phyloP scores from a whole-genome alignment of 805 yeast genomes.

The Millerozyma acaciae region DNA sequence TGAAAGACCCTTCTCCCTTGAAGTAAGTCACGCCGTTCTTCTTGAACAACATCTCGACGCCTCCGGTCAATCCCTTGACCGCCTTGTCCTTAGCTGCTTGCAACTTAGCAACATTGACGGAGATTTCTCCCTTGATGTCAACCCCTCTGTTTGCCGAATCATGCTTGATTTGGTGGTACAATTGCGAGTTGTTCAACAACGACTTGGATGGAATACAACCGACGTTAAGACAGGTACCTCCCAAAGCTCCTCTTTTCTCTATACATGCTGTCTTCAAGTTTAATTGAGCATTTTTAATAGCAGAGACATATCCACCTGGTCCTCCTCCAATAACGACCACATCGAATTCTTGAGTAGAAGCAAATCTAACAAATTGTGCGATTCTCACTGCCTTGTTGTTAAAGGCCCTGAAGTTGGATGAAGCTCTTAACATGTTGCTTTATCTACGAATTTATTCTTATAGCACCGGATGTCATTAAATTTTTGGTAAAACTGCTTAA shows the following conservation, averaged over 20 bases:
- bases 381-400: conserved; percentile 10
- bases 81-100: conserved; percentile 91
- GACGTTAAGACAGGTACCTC: conserved; percentile 98
- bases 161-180: conserved; percentile 82
- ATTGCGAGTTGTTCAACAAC: conserved; percentile 86
- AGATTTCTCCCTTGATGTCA: conserved; percentile 69
- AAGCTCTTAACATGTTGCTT: conserved; percentile 9
- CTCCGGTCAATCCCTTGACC: conserved; percentile 86
- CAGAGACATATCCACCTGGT: conserved; percentile 99
- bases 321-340: conserved; percentile 98
- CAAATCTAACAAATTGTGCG: conserved; percentile 37
- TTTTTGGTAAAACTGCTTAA: not conserved
- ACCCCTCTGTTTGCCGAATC: conserved; percentile 90
- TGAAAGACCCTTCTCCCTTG: conserved; percentile 89
- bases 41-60: conserved; percentile 92
- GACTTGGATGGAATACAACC: conserved; percentile 99
- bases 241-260: conserved; percentile 93
- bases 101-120: conserved; percentile 70
- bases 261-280: conserved; percentile 94
- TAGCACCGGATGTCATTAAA: not conserved
- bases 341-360: conserved; percentile 60
- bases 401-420: conserved; percentile 6
- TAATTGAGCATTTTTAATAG: conserved; percentile 96
- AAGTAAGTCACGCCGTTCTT: conserved; percentile 91
- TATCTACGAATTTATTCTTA: not conserved